phyloP scores from a whole-genome alignment of 2,329 filamentous ascomycete species.

The Paracorniculantispora psalliotae region DNA sequence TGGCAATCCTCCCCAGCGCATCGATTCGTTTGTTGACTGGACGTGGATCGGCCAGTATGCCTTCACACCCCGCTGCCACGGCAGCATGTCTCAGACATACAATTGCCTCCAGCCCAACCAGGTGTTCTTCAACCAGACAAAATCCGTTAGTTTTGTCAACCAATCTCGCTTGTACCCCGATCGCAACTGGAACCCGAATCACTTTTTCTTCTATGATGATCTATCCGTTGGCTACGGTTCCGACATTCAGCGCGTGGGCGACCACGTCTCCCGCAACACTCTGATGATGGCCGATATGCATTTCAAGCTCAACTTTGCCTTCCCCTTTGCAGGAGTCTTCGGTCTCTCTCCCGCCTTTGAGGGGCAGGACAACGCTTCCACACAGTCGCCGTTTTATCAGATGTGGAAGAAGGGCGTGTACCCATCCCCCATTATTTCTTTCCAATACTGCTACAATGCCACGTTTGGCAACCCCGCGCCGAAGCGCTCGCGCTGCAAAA shows the following conservation, averaged over 20 bases:
- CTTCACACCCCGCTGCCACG: slow-evolving; percentile 16
- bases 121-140: slow-evolving; percentile 14
- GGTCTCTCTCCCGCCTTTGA: slow-evolving; percentile 17
- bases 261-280: slow-evolving; percentile 10
- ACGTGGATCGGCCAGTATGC: slow-evolving; percentile 19
- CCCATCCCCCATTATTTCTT: slow-evolving; percentile 14
- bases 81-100: background rate
- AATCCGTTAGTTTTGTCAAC: slow-evolving; percentile 15
- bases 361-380: slow-evolving; percentile 9
- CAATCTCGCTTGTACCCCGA: slow-evolving; percentile 11
- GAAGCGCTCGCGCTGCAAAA: slow-evolving; percentile 15
- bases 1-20: slow-evolving; percentile 14
- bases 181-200: slow-evolving; percentile 18
- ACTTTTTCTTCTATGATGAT: slow-evolving; percentile 19
- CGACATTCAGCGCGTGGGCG: slow-evolving; percentile 16
- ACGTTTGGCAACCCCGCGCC: background rate
- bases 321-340: slow-evolving; percentile 16
- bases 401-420: slow-evolving; percentile 17
- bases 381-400: slow-evolving; percentile 19
- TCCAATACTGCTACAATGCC: slow-evolving; percentile 18
- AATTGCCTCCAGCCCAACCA: slow-evolving; percentile 15
- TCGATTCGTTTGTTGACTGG: slow-evolving; percentile 17
- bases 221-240: slow-evolving; percentile 15
- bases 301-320: slow-evolving; percentile 14
- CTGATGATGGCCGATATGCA: slow-evolving; percentile 16